Conservation (phyloP, 306 rosid species). For the Alnus glutinosa region DNA sequence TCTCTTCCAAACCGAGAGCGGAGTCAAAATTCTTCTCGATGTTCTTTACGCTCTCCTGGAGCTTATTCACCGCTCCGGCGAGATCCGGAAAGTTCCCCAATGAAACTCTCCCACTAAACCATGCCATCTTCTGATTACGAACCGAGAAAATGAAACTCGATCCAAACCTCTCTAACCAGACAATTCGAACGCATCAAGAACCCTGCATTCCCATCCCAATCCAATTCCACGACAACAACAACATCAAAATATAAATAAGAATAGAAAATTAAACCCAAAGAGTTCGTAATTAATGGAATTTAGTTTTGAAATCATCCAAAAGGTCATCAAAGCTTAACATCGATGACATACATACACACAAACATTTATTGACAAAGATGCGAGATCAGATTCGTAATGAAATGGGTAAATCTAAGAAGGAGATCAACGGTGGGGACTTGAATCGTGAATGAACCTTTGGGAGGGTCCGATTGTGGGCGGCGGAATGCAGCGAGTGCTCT, state of each 20-base stretch:
- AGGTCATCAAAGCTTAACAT: not conserved
- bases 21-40: constrained; percentile 95
- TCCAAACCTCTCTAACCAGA: constrained; percentile 23
- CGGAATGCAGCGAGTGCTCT: constrained; percentile 24
- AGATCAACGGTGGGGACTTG: constrained; percentile 4
- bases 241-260: not conserved
- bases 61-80: constrained; percentile 97
- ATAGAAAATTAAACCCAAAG: not conserved
- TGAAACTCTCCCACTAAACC: constrained; percentile 80
- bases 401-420: constrained; percentile 6
- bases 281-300: constrained; percentile 11
- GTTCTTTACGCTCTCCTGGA: constrained; percentile 98
- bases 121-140: constrained; percentile 71
- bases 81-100: constrained; percentile 95
- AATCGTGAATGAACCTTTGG: constrained; percentile 30
- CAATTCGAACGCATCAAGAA: constrained; percentile 33
- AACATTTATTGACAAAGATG: not conserved
- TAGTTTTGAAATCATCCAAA: not conserved
- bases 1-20: constrained; percentile 91
- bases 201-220: constrained; percentile 19
- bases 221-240: not conserved
- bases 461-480: constrained; percentile 14
- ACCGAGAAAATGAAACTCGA: constrained; percentile 23
- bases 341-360: not conserved
- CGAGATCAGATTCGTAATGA: constrained; percentile 27